Base-by-base conservation (phyloP, 495 filamentous ascomycete species). In the Penicillium atrosanguineum region DNA sequence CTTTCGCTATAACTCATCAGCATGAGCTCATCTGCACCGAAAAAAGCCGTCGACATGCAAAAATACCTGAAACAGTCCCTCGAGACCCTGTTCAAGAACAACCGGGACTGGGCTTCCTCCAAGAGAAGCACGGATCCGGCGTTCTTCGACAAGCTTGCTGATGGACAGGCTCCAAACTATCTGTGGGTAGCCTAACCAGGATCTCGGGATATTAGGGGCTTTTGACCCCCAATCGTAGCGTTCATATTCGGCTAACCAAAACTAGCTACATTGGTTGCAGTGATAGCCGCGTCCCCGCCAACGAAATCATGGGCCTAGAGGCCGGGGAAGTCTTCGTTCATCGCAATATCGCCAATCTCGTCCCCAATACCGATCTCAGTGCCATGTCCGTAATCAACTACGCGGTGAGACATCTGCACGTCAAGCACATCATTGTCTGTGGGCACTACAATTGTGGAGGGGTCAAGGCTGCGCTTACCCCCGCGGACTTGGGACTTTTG, bases 321-420 rank as follows among this genome's bases (percentile, higher is more conserved):
- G 89, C 90, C 3, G 90, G 90, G 59, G 89, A 96, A 59, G 85
- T 94, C 52, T 96, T 96, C 65, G 85, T 89, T 38, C 90, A 94
- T 76, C 89, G 91, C 70, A 95, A 95, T 79, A 92, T 95, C 69
- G 90, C 90, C 66, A 95, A 95, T 72, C 79, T 92, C 63, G 74
- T 95, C 46, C 82, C 82, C 37, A 76, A 86, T 26, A 81, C 80
- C 64, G 90, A 95, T 69, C 78, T 93, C 62, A 87, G 78, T 69
- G 79, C 83, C 44, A 77, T 80, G 38, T 79, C 82, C 54, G 90
- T 93, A 20, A 84, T 95, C 75, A 84, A 90, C 62, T 95, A 87
- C 67, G 87, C 89, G 34, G 89, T 94, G 36, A 67, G 57, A 4
- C 73, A 84, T 62, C 77, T 95, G 9, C 82, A 85, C 45, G 89